Base-by-base conservation (phyloP, 2,329 filamentous ascomycete species). In the Colletotrichum truncatum region DNA sequence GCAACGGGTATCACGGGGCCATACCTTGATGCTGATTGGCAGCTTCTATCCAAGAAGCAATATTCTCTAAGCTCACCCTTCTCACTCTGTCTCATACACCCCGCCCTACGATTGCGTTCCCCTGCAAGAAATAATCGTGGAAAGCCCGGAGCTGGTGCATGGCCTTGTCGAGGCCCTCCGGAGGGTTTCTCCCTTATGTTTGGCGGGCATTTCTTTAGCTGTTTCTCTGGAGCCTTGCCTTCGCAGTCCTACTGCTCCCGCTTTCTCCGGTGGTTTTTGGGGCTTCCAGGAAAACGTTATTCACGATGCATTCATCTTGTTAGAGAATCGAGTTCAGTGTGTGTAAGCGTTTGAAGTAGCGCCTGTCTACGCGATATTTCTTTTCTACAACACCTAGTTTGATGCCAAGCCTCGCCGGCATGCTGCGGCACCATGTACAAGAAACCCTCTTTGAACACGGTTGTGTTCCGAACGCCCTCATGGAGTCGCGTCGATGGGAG, bases 381-480 rank as follows among this genome's bases (percentile, higher is more conserved):
- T 46, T 10, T 10, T 18, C 18, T 48, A 28, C 41, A 2, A 49
- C 30, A 39, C 18, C 30, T 14, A 36, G 6, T 5, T 34, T 41
- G 32, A 25, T 21, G 46, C 49, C 57, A 55, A 65, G 45, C 45
- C 51, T 58, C 52, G 64, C 58, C 51, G 64, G 59, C 58, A 63
- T 66, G 51, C 30, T 21, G 43, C 59, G 46, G 51, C 59, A 38
- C 45, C 52, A 66, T 66, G 64, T 26, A 52, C n/a, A 9, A 25
- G 52, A 58, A 3, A 18, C 64, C 32, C 11, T 21, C 51, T 12
- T n/a, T 58, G 53, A 64, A 63, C 34, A 56, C 59, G 18, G 45
- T 66, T 30, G 59, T 66, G 28, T 64, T 63, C 23, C 64, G 64
- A 21, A 45, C 64, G 36, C 64, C 45, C 6, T 66, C 46, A 25